Conservation (phyloP, 73 alveolate genomes). For the Diophrys sp. region DNA sequence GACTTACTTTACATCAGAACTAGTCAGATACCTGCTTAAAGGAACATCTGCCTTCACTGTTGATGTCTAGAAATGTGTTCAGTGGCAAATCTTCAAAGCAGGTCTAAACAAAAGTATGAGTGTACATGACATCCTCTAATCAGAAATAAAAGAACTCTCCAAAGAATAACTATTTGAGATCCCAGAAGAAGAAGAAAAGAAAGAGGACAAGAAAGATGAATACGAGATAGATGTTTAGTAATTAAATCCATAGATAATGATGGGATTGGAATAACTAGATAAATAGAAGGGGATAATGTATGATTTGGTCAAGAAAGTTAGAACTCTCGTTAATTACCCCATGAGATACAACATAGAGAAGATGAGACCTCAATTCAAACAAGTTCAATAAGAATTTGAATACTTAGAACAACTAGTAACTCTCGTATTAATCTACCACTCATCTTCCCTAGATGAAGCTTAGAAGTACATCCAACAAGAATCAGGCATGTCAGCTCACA, state of each 20-base stretch:
- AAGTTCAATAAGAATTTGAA: slow-evolving; percentile 27
- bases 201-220: not conserved
- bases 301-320: slow-evolving; percentile 24
- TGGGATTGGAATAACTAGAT: not conserved
- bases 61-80: slow-evolving; percentile 17
- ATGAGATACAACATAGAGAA: slow-evolving; percentile 35
- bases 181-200: not conserved
- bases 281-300: not conserved
- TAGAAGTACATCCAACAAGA: not conserved
- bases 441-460: slow-evolving; percentile 27
- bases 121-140: not conserved
- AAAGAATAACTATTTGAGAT: no score
- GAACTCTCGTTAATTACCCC: slow-evolving; percentile 13
- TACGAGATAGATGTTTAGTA: not conserved
- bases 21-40: not conserved
- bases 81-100: slow-evolving; percentile 38
- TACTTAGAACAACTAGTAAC: slow-evolving; percentile 28
- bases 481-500: not conserved
- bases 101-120: slow-evolving; percentile 17
- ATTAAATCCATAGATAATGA: not conserved
- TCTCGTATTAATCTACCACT: slow-evolving; percentile 39
- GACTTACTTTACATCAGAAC: not conserved
- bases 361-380: slow-evolving; percentile 45
- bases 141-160: not conserved
- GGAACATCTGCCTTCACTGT: not conserved